Conservation (phyloP, 192 early-diverging fungal genomes). For the Chytriomyces confervae region DNA sequence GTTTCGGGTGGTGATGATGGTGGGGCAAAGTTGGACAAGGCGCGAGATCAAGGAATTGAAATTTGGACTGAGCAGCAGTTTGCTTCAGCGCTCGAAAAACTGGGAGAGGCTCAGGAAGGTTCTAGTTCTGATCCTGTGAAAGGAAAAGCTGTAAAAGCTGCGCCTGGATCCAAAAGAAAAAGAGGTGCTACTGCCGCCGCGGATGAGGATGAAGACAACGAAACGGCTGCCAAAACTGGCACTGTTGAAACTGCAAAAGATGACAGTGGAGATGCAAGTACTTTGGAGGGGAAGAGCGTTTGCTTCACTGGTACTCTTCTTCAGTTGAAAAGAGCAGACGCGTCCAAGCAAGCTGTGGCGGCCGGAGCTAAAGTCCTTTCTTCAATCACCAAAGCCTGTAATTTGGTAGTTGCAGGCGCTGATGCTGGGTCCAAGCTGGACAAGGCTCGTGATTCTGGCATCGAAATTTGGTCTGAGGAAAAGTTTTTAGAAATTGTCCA, state of each 20-base stretch:
- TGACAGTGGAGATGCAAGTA: not conserved
- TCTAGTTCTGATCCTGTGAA: not conserved
- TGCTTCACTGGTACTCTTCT: conserved; percentile 7
- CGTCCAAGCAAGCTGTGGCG: not conserved
- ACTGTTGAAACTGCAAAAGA: not conserved
- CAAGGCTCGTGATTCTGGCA: not conserved
- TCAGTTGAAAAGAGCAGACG: conserved; percentile 2
- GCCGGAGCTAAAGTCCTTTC: conserved; percentile 7
- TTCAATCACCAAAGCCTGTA: conserved; percentile 6
- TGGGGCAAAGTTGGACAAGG: conserved; percentile 17
- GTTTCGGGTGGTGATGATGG: not conserved
- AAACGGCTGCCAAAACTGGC: not conserved
- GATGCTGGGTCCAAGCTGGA: conserved; percentile 23
- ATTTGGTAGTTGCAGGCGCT: conserved; percentile 3
- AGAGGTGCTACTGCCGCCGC: not conserved
- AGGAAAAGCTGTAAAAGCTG: not conserved
- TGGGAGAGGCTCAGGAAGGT: not conserved
- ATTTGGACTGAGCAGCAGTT: conserved; percentile 4
- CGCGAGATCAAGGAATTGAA: not conserved
- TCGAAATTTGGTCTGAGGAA: conserved; percentile 17
- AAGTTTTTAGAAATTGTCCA: not conserved
- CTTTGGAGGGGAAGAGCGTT: not conserved
- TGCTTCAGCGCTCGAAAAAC: not conserved
- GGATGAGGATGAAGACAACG: not conserved
- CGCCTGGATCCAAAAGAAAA: not conserved